Evolutionary conservation across 352 stramenopile species (phyloP), one percentile per base, ranked within the genome.

Genomic region (Phytophthora pistaciae): DNA sequence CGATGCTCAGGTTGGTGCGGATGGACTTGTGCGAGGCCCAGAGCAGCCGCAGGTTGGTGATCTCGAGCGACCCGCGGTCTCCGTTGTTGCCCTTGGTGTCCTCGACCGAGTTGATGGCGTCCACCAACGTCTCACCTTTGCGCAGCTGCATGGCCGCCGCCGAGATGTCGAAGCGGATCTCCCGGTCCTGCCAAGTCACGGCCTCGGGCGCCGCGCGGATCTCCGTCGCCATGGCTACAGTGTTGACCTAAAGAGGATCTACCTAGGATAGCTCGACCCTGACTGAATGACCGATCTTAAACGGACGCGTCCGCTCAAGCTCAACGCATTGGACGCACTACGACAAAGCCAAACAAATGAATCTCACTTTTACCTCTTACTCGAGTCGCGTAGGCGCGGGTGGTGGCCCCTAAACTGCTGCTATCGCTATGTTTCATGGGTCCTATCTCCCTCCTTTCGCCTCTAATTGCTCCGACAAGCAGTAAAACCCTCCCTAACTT

Each of bases 31-130:
- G 93, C 58, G 86, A 94, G 10, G 93, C 84, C 94, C 94, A 98
- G 1, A 98, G 64, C 42, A 98, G 82, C 42, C 94, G 74, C 70
- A 98, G 70, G 73, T 98, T 98, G n/a, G 94, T 98, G 67, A 98
- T 93, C 65, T 95, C 79, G 7, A 98, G 77, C 25, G 82, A 90
- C 11, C 92, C 94, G 66, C 91, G 82, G 55, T 97, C 91, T 69
- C 94, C 94, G 75, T 98, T 98, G 80, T 98, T 98, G 44, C 93
- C 94, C 74, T 98, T 98, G 10, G 94, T 98, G 70, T 98, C 94
- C 68, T 98, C 94, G 8, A 98, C 94, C 11, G 87, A 97, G 76
- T 98, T 98, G 77, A 98, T 98, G 56, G 87, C 84, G 72, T 98
- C 94, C 48, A 98, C 93, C 16, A 93, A 66, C 13, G 79, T 74